Evolutionary conservation across 345 rosid genomes (phyloP).

Genomic region (Chamaenerion angustifolium): DNA sequence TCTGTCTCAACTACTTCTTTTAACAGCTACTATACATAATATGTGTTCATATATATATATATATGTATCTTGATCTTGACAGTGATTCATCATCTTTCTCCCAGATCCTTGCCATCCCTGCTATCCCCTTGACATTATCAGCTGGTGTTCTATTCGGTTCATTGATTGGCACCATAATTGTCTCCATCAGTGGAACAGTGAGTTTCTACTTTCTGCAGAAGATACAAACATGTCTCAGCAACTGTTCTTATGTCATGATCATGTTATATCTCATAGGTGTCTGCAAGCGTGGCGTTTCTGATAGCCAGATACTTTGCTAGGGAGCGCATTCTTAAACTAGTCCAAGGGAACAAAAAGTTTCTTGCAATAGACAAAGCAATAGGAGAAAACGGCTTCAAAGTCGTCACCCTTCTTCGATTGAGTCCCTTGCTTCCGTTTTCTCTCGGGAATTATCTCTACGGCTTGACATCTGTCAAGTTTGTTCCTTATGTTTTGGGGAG

Average conservation of each 20-base stretch:
- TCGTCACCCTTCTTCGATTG: constrained; percentile 82
- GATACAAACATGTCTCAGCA: not conserved
- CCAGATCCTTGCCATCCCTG: constrained; percentile 90
- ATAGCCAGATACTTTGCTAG: constrained; percentile 98
- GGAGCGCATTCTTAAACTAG: constrained; percentile 83
- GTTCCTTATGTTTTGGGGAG: constrained; percentile 84
- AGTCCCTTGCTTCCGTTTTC: constrained; percentile 98
- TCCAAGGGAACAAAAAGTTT: constrained; percentile 88
- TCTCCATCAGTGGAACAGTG: constrained; percentile 97
- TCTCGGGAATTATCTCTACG: constrained; percentile 85
- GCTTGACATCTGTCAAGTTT: constrained; percentile 89
- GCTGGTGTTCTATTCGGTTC: constrained; percentile 99
- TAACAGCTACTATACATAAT: not conserved
- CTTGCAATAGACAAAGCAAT: constrained; percentile 96
- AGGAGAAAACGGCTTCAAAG: constrained; percentile 88
- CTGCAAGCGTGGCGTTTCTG: constrained; percentile 84
- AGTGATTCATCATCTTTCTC: constrained; percentile 4
- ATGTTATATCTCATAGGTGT: constrained; percentile 35
- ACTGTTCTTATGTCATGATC: constrained; percentile 1
- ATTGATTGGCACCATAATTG: constrained; percentile 71
- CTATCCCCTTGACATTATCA: constrained; percentile 91
- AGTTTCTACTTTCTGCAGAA: constrained; percentile 13
- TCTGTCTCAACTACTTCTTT: not conserved
- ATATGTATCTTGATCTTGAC: not conserved
- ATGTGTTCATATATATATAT: not conserved